These are phyloP conservation scores for Triangularia setosa DNA, from an alignment of 2,329 filamentous ascomycete genomes.

Conservation along the genomic window DNA sequence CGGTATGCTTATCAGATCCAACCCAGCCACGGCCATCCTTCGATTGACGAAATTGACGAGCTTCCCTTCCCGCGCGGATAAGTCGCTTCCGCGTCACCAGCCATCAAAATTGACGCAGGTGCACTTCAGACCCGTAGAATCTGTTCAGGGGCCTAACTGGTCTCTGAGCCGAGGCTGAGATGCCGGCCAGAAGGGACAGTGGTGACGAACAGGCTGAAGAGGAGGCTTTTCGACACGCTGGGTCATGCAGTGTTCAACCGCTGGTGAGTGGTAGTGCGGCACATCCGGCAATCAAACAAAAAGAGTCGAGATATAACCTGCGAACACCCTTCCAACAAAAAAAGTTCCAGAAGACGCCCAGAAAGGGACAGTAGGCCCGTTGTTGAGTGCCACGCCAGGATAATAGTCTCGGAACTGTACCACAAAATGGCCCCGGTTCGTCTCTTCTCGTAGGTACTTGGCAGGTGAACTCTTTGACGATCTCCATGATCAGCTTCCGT, in stretches of 20 bases:
- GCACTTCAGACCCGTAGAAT: background rate
- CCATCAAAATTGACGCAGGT: constrained; percentile 4
- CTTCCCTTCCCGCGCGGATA: constrained; percentile 23
- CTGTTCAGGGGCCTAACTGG: background rate
- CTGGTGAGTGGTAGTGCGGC: constrained; percentile 23
- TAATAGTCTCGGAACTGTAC: constrained; percentile 17
- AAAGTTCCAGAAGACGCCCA: constrained; percentile 25
- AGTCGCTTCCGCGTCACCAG: constrained; percentile 19
- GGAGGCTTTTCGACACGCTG: constrained; percentile 4
- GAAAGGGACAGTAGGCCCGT: constrained; percentile 9
- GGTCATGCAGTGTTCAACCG: constrained; percentile 12
- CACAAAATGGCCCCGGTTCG: constrained; percentile 17
- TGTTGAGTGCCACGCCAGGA: constrained; percentile 10
- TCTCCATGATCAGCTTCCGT: constrained; percentile 19
- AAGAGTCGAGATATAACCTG: constrained; percentile 23
- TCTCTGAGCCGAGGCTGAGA: constrained; percentile 8
- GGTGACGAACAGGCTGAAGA: constrained; percentile 20
- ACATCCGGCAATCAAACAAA: constrained; percentile 32
- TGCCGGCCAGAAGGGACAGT: background rate
- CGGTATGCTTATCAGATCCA: background rate
- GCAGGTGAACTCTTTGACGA: constrained; percentile 7
- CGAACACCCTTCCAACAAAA: constrained; percentile 27
- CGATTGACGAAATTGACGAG: constrained; percentile 5
- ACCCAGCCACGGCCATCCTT: constrained; percentile 5
- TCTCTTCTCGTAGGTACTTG: constrained; percentile 12